Evolutionary conservation across 176 grass and related monocot species (phyloP).

Genomic region (Zea luxurians): DNA sequence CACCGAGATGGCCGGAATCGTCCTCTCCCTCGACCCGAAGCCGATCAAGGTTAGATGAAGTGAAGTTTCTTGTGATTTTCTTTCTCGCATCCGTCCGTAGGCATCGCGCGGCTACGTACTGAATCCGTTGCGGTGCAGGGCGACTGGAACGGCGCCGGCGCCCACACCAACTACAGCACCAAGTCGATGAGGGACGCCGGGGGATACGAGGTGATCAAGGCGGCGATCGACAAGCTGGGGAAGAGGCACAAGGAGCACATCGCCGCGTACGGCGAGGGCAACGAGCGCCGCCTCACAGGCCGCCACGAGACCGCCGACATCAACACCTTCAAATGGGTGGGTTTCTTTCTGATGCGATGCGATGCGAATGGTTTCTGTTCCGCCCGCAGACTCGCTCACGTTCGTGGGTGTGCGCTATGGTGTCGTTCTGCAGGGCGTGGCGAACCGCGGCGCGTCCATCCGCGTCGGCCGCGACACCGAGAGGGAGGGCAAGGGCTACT

Average conservation of each 20-base stretch:
- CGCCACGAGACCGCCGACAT: conserved; percentile 95
- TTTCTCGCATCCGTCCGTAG: too few species aligned
- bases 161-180: conserved; percentile 91
- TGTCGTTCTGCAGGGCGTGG: conserved; percentile 51
- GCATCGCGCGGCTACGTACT: too few species aligned
- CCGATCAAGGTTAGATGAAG: conserved; percentile 53
- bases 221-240: conserved; percentile 73
- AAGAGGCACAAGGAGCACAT: conserved; percentile 81
- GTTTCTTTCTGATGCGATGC: too few species aligned
- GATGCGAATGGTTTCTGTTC: neutral
- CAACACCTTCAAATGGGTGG: conserved; percentile 92
- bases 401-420: too few species aligned
- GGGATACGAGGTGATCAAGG: conserved; percentile 83
- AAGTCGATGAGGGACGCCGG: conserved; percentile 80
- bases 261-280: conserved; percentile 86
- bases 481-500: conserved; percentile 76
- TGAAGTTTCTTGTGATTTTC: neutral
- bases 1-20: conserved; percentile 81
- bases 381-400: too few species aligned
- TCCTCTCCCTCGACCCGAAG: conserved; percentile 90
- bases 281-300: conserved; percentile 85
- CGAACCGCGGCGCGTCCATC: conserved; percentile 80
- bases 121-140: conserved; percentile 20
- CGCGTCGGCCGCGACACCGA: conserved; percentile 79
- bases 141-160: conserved; percentile 93